phyloP scores from a whole-genome alignment of 176 grass and related monocot genomes.

The Melocanna baccifera region DNA sequence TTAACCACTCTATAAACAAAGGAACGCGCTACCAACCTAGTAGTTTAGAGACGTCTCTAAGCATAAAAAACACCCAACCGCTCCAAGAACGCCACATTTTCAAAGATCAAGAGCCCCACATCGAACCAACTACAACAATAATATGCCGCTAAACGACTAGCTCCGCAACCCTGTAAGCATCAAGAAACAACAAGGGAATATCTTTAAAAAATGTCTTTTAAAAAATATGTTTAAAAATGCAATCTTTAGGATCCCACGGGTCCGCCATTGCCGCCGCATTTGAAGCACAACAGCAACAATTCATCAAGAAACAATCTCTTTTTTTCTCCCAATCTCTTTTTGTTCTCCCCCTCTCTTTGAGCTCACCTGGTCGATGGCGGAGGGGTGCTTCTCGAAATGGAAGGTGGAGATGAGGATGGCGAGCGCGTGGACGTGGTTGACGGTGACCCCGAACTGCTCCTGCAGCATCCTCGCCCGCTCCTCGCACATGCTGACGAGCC shows the following conservation, averaged over 20 bases:
- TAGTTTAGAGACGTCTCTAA: conserved; percentile 27
- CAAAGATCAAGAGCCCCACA: conserved; percentile 38
- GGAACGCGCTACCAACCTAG: conserved; percentile 28
- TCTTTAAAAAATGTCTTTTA: neutral
- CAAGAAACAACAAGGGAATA: conserved; percentile 26
- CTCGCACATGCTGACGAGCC: conserved; percentile 83
- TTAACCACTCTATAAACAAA: conserved; percentile 33
- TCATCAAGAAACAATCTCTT: neutral
- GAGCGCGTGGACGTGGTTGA: conserved; percentile 91
- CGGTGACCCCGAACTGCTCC: conserved; percentile 93
- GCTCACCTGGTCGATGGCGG: conserved; percentile 71
- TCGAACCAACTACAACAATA: conserved; percentile 39
- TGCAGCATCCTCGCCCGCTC: conserved; percentile 95
- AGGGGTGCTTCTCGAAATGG: conserved; percentile 76
- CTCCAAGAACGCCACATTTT: conserved; percentile 20
- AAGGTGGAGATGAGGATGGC: conserved; percentile 85
- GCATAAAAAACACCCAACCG: conserved; percentile 26
- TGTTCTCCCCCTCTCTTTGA: neutral
- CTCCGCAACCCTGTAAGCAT: conserved; percentile 33
- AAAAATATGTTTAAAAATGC: neutral
- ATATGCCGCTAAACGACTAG: conserved; percentile 27
- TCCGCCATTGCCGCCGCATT: conserved; percentile 5
- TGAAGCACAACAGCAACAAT: neutral
- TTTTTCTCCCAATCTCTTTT: no score
- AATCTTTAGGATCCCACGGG: conserved; percentile 24